Conservation (phyloP, 2,329 filamentous ascomycete species). For the Ceratocystis diversiconidia region DNA sequence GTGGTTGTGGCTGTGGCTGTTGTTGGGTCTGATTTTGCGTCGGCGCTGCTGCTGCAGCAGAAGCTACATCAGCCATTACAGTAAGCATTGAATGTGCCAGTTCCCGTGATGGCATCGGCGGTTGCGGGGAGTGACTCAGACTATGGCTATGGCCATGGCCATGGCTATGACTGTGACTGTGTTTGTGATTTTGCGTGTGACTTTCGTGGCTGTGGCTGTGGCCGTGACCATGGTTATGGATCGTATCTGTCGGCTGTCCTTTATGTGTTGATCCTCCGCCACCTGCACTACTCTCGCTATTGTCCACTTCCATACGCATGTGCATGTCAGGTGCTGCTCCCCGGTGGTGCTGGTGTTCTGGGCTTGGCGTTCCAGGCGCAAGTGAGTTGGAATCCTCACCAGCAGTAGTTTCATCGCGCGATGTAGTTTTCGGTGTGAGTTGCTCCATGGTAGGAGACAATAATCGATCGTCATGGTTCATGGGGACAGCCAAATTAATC, state of each 20-base stretch:
- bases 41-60: neutral
- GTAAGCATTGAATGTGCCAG: conserved; percentile 10
- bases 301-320: conserved; percentile 16
- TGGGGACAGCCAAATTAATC: conserved; percentile 15
- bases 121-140: conserved; percentile 11
- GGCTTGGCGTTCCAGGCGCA: conserved; percentile 13
- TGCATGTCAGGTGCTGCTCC: conserved; percentile 7
- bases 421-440: conserved; percentile 13
- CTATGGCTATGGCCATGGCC: conserved; percentile 1
- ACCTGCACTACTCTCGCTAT: neutral
- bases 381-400: conserved; percentile 17
- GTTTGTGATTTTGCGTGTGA: too few relatives aligned
- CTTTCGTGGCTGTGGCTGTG: neutral
- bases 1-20: neutral
- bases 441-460: conserved; percentile 16
- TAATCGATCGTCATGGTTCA: conserved; percentile 15
- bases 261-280: neutral
- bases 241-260: conserved; percentile 8
- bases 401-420: conserved; percentile 13
- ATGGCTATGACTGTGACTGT: neutral
- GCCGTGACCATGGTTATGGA: neutral
- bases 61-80: conserved; percentile 16
- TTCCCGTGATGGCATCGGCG: conserved; percentile 5
- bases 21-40: neutral
- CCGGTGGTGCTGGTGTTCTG: conserved; percentile 13